Percentiles rank a stretch among this genome's conserved stretches.
These are phyloP conservation scores for Firmiana major DNA, from an alignment of 345 rosid species.

Conservation along the genomic window DNA sequence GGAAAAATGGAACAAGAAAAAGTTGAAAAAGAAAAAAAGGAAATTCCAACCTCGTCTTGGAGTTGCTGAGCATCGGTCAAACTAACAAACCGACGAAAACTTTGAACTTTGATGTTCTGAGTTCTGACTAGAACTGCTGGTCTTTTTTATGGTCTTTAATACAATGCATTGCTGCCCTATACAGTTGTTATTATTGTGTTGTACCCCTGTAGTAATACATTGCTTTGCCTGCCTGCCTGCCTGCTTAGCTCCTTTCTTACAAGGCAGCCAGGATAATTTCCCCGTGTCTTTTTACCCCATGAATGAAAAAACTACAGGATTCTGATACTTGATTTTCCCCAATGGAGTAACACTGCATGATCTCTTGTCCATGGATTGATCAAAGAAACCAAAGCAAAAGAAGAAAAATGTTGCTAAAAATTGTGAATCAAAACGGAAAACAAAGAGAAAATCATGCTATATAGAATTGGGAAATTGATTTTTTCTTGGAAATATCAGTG, in stretches of 20 bases:
- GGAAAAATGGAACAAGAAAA: not conserved
- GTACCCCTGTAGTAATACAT: too few species aligned
- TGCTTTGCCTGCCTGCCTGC: too few species aligned
- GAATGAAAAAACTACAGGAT: not conserved
- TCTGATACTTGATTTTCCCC: not conserved
- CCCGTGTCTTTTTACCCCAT: not conserved
- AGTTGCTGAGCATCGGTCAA: conserved; percentile 23
- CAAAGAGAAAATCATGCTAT: not conserved
- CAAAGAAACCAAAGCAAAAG: not conserved
- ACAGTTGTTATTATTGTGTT: not conserved
- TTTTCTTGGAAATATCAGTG: conserved; percentile 42
- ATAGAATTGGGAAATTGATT: conserved; percentile 12
- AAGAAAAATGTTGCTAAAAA: not conserved
- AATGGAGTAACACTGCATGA: conserved; percentile 19
- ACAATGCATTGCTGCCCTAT: conserved; percentile 16
- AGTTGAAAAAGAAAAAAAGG: not conserved
- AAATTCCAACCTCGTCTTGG: conserved; percentile 12
- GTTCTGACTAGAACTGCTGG: conserved; percentile 23
- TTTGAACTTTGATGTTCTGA: conserved; percentile 25
- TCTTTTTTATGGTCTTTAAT: not conserved
- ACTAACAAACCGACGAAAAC: conserved; percentile 34
- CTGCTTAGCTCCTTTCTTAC: not conserved
- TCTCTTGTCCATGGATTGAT: not conserved
- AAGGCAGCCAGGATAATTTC: not conserved
- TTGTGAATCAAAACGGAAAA: not conserved